Conservation (phyloP, 2,329 filamentous ascomycete genomes). For the Calycina marina region DNA sequence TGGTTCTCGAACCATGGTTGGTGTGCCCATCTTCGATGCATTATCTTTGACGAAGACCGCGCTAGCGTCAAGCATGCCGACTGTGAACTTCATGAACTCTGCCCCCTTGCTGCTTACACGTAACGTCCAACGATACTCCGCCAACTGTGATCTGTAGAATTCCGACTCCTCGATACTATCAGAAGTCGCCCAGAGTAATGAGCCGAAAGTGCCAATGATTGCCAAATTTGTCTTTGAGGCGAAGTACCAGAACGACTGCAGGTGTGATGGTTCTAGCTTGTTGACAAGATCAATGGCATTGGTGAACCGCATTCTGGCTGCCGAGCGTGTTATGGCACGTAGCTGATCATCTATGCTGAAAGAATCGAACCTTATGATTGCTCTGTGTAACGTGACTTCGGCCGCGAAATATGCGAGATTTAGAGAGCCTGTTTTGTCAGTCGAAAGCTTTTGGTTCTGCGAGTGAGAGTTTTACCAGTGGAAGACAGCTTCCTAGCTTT, state of each 20-base stretch:
- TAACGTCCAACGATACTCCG: slow-evolving; percentile 16
- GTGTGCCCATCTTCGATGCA: slow-evolving; percentile 8
- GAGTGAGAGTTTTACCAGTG: slow-evolving; percentile 18
- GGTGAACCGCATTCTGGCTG: slow-evolving; percentile 27
- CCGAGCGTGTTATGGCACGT: slow-evolving; percentile 15
- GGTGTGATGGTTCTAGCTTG: slow-evolving; percentile 28
- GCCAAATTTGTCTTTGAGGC: slow-evolving; percentile 29
- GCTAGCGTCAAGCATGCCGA: slow-evolving; percentile 16
- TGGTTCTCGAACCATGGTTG: slow-evolving; percentile 4
- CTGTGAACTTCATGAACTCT: slow-evolving; percentile 19
- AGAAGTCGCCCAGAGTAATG: slow-evolving; percentile 22
- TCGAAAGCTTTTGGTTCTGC: no score
- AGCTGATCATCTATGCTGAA: slow-evolving; percentile 8
- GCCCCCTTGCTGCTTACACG: slow-evolving; percentile 17
- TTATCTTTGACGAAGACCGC: slow-evolving; percentile 14
- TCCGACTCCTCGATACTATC: slow-evolving; percentile 13
- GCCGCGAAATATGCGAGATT: slow-evolving; percentile 36
- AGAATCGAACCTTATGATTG: slow-evolving; percentile 31
- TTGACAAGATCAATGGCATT: slow-evolving; percentile 27
- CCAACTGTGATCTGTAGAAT: slow-evolving; percentile 14
- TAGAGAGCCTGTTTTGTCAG: slow-evolving; percentile 24
- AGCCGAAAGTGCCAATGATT: slow-evolving; percentile 28
- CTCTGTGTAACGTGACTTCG: slow-evolving; percentile 35
- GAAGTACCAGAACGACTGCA: slow-evolving; percentile 31
- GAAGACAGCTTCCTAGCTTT: slow-evolving; percentile 28